Evolutionary conservation across 768 basidiomycete genomes (phyloP), one percentile per base, ranked within the genome.

Genomic region (Mycena galericulata): DNA sequence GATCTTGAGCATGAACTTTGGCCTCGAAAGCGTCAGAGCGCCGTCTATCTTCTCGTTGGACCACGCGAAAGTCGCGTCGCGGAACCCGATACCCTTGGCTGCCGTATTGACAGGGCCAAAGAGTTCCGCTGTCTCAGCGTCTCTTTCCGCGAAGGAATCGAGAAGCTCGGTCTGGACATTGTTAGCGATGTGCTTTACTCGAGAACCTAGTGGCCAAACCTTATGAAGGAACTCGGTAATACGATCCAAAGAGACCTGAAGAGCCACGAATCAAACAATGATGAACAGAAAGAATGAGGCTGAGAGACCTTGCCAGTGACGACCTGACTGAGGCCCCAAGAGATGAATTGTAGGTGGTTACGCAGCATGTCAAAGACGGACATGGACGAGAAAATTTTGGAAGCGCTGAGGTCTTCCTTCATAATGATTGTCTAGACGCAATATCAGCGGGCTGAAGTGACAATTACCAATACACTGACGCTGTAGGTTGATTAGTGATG

Each of bases 341-440:
- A 71, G 18, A 60, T 60, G 24, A 71, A 67, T 15, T 55, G 50
- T 4, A 67, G 56, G 15, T 67, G 65, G 5, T 83, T 81, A 30
- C 88, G 84, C 34, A 93, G 76, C 71, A 89, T 83, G 56, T 89
- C 86, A 72, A 93, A 92, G 38, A 92, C 88, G 61, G 85, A 75
- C 80, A 88, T 85, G 67, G 83, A 85, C 15, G 84, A 84, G 73
- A 87, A 86, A 14, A 87, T 85, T n/a, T 75, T 79, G 8, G 84
- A 83, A 12, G 83, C 83, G 57, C 66, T 82, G 34, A 86, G 77
- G 1, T 78, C 70, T 67, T 82, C 64, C 46, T 80, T 81, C 81
- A 84, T 82, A 49, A 86, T 71, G 29, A 82, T 46, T 3, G 83
- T 84, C 80, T 79, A 46, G 41, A 20, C 8, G 14, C 8, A 18